These are phyloP conservation scores for Jacaranda copaia DNA, from an alignment of 257 asterid species.

Conservation along the genomic window DNA sequence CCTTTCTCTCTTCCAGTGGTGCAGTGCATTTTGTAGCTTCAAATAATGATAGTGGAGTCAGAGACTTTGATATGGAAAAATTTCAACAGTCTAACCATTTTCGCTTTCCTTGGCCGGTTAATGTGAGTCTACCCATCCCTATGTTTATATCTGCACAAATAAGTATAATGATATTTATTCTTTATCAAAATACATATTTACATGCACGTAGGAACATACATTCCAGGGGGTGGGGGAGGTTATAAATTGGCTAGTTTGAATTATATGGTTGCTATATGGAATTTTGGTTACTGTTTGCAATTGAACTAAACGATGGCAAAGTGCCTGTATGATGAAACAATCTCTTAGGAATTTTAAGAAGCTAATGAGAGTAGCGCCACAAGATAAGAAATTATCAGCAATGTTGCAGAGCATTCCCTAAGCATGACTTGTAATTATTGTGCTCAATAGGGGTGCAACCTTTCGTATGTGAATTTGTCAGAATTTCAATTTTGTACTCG, in stretches of 20 bases:
- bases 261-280: background rate
- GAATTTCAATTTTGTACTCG: background rate
- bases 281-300: background rate
- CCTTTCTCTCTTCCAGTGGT: slow-evolving; percentile 63
- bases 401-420: background rate
- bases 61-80: slow-evolving; percentile 89
- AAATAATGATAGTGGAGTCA: slow-evolving; percentile 86
- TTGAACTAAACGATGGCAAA: background rate
- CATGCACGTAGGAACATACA: background rate
- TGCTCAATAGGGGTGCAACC: background rate
- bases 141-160: background rate
- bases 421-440: background rate
- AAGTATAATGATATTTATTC: too few relatives aligned
- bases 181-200: background rate
- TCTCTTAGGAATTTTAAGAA: slow-evolving; percentile 8
- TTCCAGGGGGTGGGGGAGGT: background rate
- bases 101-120: slow-evolving; percentile 88
- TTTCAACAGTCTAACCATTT: slow-evolving; percentile 78
- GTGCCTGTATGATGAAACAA: background rate
- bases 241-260: background rate
- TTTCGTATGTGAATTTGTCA: slow-evolving; percentile 11
- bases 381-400: background rate
- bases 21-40: slow-evolving; percentile 92
- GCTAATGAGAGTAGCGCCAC: slow-evolving; percentile 21
- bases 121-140: slow-evolving; percentile 60